Conservation (phyloP, 495 filamentous ascomycete species). For the Tuber indicum region DNA sequence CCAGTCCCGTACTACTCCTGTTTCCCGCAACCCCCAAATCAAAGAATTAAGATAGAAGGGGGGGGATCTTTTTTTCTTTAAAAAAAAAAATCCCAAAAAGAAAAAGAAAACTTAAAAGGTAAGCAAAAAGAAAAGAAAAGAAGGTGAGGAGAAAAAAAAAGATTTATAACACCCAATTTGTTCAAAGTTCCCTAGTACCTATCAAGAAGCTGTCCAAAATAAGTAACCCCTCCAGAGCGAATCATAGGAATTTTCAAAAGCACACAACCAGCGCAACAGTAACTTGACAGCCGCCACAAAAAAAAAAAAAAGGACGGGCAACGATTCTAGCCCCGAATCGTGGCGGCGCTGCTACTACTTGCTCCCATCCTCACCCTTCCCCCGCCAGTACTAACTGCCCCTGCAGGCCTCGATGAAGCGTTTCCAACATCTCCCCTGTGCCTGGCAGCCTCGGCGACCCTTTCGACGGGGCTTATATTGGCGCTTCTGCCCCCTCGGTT, state of each 20-base stretch:
- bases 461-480: slow-evolving; percentile 20
- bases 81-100: slow-evolving; percentile 7
- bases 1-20: slow-evolving; percentile 3
- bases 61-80: not conserved
- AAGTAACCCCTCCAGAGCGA: slow-evolving; percentile 15
- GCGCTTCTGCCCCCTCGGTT: slow-evolving; percentile 7
- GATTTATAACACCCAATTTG: slow-evolving; percentile 31
- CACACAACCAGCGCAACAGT: slow-evolving; percentile 3
- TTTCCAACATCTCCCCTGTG: slow-evolving; percentile 18
- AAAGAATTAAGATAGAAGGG: slow-evolving; percentile 3
- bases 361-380: slow-evolving; percentile 19
- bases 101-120: slow-evolving; percentile 9
- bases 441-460: slow-evolving; percentile 4
- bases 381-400: slow-evolving; percentile 8
- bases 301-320: not conserved
- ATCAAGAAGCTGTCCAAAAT: slow-evolving; percentile 36
- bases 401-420: slow-evolving; percentile 16
- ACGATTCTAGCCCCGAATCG: slow-evolving; percentile 1
- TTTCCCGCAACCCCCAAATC: not conserved
- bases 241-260: slow-evolving; percentile 1
- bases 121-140: slow-evolving; percentile 6
- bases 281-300: slow-evolving; percentile 1
- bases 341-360: slow-evolving; percentile 7
- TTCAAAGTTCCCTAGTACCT: slow-evolving; percentile 28
- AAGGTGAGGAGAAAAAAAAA: slow-evolving; percentile 20